phyloP scores from a whole-genome alignment of 2,329 filamentous ascomycete species.

The Diaporthe ilicicola region DNA sequence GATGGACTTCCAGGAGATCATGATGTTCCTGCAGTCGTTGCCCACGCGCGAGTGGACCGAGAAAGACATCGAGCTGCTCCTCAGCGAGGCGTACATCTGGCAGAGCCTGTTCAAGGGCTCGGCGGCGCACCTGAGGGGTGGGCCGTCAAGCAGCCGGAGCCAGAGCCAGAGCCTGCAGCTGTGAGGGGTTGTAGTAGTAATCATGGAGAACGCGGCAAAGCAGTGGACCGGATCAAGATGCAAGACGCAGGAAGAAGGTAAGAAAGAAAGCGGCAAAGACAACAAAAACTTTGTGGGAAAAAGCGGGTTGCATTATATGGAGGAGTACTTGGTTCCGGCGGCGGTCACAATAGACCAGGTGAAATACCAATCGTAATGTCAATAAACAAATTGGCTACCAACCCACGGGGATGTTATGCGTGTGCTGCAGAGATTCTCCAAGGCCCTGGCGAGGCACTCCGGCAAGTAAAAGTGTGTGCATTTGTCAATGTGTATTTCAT shows the following conservation, averaged over 20 bases:
- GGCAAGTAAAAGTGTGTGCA: not conserved
- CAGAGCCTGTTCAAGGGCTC: constrained; percentile 96
- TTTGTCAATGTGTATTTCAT: not conserved
- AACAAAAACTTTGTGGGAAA: constrained; percentile 10
- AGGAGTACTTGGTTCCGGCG: constrained; percentile 16
- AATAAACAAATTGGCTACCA: constrained; percentile 15
- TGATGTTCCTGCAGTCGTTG: constrained; percentile 98
- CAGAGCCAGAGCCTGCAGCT: constrained; percentile 53
- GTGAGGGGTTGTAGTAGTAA: constrained; percentile 31
- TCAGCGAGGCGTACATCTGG: constrained; percentile 99
- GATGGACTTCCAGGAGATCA: constrained; percentile 98
- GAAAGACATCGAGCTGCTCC: constrained; percentile 94
- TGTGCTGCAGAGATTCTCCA: no score
- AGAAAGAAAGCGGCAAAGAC: not conserved
- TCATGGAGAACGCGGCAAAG: not conserved
- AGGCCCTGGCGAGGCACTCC: no score
- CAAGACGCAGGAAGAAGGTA: not conserved
- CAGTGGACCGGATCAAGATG: no score
- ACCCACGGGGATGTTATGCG: not conserved
- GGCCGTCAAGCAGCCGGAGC: constrained; percentile 47
- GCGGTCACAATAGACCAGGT: constrained; percentile 20
- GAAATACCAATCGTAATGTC: constrained; percentile 24
- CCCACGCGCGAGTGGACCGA: constrained; percentile 96
- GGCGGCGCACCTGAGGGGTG: constrained; percentile 80
- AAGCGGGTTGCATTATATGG: constrained; percentile 19